Conservation (phyloP, 2,329 filamentous ascomycete genomes). For the Phialophora expanda region DNA sequence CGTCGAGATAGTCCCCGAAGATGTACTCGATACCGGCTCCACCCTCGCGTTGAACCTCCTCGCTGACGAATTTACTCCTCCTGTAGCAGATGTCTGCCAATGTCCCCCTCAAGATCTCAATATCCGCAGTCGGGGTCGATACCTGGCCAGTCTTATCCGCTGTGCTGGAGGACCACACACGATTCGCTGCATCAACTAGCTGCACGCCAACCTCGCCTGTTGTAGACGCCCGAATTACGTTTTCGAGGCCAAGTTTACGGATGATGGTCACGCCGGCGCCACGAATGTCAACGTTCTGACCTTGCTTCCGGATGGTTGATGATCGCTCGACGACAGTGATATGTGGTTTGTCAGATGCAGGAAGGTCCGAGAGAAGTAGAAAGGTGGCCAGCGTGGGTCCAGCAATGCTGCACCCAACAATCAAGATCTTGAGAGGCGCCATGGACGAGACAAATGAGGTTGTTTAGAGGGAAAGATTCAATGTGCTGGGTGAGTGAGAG, state of each 20-base stretch:
- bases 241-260: conserved; percentile 60
- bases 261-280: conserved; percentile 59
- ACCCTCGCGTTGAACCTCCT: conserved; percentile 10
- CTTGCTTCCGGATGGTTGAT: conserved; percentile 52
- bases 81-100: conserved; percentile 59
- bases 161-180: conserved; percentile 48
- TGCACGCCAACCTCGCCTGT: conserved; percentile 57
- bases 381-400: conserved; percentile 54
- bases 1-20: conserved; percentile 44
- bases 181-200: conserved; percentile 53
- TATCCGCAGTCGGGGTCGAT: conserved; percentile 59
- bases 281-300: conserved; percentile 62
- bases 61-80: conserved; percentile 38
- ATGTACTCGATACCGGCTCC: conserved; percentile 42
- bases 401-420: conserved; percentile 51
- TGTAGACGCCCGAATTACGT: conserved; percentile 46
- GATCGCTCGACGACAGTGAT: conserved; percentile 53
- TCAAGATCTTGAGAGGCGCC: conserved; percentile 53
- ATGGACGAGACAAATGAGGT: conserved; percentile 19
- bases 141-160: conserved; percentile 51
- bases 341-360: conserved; percentile 37
- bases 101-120: conserved; percentile 65
- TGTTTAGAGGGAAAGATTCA: not conserved
- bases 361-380: conserved; percentile 52
- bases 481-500: not conserved